These are phyloP conservation scores for Aspergillus versicolor DNA, from an alignment of 2,329 filamentous ascomycete species.

Conservation along the genomic window DNA sequence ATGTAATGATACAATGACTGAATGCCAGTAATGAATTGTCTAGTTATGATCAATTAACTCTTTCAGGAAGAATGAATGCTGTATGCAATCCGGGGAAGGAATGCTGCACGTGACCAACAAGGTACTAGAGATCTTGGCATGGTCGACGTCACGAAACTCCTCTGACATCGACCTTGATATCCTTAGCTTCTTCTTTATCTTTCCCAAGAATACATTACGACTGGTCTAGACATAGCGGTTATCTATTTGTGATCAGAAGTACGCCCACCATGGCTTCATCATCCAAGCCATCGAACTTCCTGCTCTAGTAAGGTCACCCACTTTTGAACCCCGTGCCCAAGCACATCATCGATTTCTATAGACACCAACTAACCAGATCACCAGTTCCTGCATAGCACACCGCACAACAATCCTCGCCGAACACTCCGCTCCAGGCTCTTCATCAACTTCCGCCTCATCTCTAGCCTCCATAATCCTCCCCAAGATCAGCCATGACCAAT, in stretches of 20 bases:
- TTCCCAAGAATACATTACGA: neutral
- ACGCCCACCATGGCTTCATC: constrained; percentile 65
- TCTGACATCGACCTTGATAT: neutral
- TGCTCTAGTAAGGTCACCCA: constrained; percentile 66
- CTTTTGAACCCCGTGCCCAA: constrained; percentile 11
- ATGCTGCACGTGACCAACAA: constrained; percentile 6
- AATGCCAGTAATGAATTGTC: neutral
- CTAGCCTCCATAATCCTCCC: constrained; percentile 93
- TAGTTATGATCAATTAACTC: neutral
- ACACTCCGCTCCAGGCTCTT: constrained; percentile 82
- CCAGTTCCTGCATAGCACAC: constrained; percentile 88
- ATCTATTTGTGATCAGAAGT: neutral
- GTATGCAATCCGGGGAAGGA: neutral
- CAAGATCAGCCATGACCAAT: constrained; percentile 77
- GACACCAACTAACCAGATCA: neutral
- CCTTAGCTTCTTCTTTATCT: neutral
- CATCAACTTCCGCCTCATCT: constrained; percentile 79
- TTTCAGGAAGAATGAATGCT: neutral
- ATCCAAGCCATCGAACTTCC: constrained; percentile 63
- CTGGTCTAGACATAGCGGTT: too few relatives aligned
- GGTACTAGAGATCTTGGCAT: constrained; percentile 19
- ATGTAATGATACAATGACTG: neutral
- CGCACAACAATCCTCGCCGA: constrained; percentile 90
- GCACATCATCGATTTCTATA: neutral
- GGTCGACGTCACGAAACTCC: constrained; percentile 23